Evolutionary conservation across 2,329 filamentous ascomycete genomes (phyloP).

Genomic region (Arthrobotrys megalospora): DNA sequence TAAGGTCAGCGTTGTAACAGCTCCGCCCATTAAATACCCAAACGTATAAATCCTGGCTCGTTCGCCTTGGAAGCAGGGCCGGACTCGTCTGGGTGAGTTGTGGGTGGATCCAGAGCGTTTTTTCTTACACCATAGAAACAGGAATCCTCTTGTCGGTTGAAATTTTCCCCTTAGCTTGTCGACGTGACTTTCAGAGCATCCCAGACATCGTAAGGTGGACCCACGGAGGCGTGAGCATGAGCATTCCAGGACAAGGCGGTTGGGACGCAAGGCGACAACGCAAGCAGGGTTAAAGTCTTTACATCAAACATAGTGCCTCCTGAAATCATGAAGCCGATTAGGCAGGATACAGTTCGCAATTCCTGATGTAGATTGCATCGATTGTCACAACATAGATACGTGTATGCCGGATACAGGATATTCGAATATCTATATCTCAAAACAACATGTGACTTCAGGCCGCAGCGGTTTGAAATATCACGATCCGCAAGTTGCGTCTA

Average conservation of each 20-base stretch:
- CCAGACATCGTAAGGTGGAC: slow-evolving; percentile 38
- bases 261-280: slow-evolving; percentile 39
- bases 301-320: slow-evolving; percentile 44
- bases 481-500: slow-evolving; percentile 5
- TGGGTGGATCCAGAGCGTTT: slow-evolving; percentile 51
- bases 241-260: slow-evolving; percentile 36
- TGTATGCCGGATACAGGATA: background rate
- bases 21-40: slow-evolving; percentile 34
- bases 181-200: slow-evolving; percentile 33
- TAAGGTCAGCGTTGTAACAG: slow-evolving; percentile 47
- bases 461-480: slow-evolving; percentile 1
- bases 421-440: slow-evolving; percentile 6
- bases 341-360: slow-evolving; percentile 21
- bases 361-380: background rate
- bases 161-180: slow-evolving; percentile 37
- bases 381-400: slow-evolving; percentile 14
- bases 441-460: slow-evolving; percentile 9
- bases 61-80: slow-evolving; percentile 45
- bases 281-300: slow-evolving; percentile 34
- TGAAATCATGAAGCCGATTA: slow-evolving; percentile 27
- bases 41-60: slow-evolving; percentile 38
- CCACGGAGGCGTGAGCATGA: slow-evolving; percentile 26
- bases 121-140: slow-evolving; percentile 58
- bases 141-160: slow-evolving; percentile 38
- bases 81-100: slow-evolving; percentile 33